These are phyloP conservation scores for Berkeleyomyces rouxiae DNA, from an alignment of 2,329 filamentous ascomycete genomes.

Conservation along the genomic window DNA sequence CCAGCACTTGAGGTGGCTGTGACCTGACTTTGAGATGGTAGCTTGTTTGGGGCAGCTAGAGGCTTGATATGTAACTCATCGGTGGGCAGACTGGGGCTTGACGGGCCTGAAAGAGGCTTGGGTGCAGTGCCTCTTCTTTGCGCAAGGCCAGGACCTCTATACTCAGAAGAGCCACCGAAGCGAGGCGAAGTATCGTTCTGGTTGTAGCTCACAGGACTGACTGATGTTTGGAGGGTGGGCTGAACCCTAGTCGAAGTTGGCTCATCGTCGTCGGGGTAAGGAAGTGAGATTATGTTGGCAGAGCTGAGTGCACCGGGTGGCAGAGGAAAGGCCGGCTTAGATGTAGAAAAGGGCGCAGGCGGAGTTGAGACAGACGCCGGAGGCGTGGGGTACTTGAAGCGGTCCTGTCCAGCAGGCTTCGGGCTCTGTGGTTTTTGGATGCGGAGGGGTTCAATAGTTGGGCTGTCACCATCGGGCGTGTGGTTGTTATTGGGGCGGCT, in stretches of 20 bases:
- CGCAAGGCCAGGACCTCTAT: slow-evolving; percentile 49
- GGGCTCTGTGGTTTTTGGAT: slow-evolving; percentile 67
- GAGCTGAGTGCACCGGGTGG: slow-evolving; percentile 56
- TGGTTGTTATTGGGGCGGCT: slow-evolving; percentile 29
- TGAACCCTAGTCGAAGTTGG: slow-evolving; percentile 20
- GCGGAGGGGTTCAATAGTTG: slow-evolving; percentile 66
- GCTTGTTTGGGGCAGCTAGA: slow-evolving; percentile 28
- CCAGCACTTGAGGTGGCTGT: neutral
- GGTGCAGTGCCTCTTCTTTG: slow-evolving; percentile 70
- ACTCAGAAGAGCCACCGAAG: slow-evolving; percentile 37
- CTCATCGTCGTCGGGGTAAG: slow-evolving; percentile 58
- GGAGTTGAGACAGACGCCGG: slow-evolving; percentile 23
- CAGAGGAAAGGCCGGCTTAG: slow-evolving; percentile 44
- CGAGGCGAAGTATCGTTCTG: slow-evolving; percentile 37
- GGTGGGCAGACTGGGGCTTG: slow-evolving; percentile 58
- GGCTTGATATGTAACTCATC: slow-evolving; percentile 65
- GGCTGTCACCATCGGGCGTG: slow-evolving; percentile 43
- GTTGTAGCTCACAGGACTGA: slow-evolving; percentile 29
- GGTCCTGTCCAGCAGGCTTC: slow-evolving; percentile 27
- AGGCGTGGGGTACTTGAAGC: slow-evolving; percentile 36
- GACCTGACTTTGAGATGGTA: slow-evolving; percentile 15
- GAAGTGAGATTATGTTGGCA: slow-evolving; percentile 38
- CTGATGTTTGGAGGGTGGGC: slow-evolving; percentile 21
- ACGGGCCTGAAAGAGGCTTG: slow-evolving; percentile 68
- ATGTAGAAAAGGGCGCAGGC: slow-evolving; percentile 24